Percentiles rank a stretch among this genome's conserved stretches.
These are phyloP conservation scores for Panicum hallii DNA, from an alignment of 202 grass and related monocot genomes.

Conservation along the genomic window DNA sequence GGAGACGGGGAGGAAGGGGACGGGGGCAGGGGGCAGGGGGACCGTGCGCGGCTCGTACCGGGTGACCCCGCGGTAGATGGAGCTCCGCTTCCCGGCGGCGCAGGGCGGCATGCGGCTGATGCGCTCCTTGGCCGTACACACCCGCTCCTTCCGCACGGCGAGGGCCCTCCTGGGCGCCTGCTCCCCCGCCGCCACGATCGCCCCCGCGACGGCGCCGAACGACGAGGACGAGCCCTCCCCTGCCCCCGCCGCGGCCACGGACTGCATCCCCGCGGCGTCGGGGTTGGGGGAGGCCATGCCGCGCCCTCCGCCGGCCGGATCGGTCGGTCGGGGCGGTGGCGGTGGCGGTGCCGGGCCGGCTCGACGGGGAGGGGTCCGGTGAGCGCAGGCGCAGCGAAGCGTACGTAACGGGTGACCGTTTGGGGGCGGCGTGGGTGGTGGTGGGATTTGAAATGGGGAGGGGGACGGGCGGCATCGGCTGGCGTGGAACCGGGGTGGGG, in stretches of 20 bases:
- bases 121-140: constrained; percentile 97
- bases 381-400: not conserved
- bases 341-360: not conserved
- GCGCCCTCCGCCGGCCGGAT: constrained; percentile 41
- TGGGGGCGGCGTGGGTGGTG: constrained; percentile 36
- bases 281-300: constrained; percentile 55
- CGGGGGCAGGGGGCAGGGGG: not conserved
- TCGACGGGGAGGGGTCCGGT: not conserved
- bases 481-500: not conserved
- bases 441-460: constrained; percentile 51
- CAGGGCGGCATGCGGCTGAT: constrained; percentile 99
- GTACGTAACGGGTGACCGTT: constrained; percentile 45
- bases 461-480: not conserved
- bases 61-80: constrained; percentile 98
- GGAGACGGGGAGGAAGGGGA: not conserved
- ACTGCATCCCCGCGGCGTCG: constrained; percentile 48
- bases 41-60: constrained; percentile 48
- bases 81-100: constrained; percentile 95
- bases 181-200: constrained; percentile 27
- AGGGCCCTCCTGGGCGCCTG: constrained; percentile 59
- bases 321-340: not conserved
- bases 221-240: constrained; percentile 33
- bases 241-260: constrained; percentile 29
- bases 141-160: constrained; percentile 80
- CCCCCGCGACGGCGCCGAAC: constrained; percentile 9